A percentile compares a stretch with the other conserved stretches of the same genome.
Conservation (phyloP, 345 rosid species). For the Murraya paniculata region DNA sequence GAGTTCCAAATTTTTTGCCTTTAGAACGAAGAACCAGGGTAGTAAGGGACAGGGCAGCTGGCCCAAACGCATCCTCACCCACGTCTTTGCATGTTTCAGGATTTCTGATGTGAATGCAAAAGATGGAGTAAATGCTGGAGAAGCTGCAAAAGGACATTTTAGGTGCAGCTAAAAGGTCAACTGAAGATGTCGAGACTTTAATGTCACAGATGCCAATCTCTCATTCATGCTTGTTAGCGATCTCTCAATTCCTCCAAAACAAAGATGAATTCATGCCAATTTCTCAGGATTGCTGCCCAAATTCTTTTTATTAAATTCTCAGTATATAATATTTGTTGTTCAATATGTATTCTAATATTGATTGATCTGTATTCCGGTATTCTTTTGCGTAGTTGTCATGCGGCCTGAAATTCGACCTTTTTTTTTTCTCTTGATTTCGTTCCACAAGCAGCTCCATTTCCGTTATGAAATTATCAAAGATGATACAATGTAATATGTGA, state of each 20-base stretch:
- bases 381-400: neutral
- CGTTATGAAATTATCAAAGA: neutral
- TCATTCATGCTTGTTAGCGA: constrained; percentile 76
- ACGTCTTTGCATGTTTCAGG: constrained; percentile 32
- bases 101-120: constrained; percentile 21
- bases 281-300: constrained; percentile 6
- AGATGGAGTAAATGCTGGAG: constrained; percentile 28
- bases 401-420: neutral
- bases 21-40: neutral
- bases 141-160: constrained; percentile 18
- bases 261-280: constrained; percentile 9
- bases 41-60: too few relatives aligned
- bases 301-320: neutral
- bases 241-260: constrained; percentile 51
- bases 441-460: neutral
- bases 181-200: constrained; percentile 41
- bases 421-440: too few relatives aligned
- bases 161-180: constrained; percentile 19
- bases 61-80: too few relatives aligned
- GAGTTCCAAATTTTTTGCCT: neutral
- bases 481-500: neutral
- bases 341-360: neutral
- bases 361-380: neutral
- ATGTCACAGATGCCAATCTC: constrained; percentile 86
- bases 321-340: constrained; percentile 2